Evolutionary conservation across 1,139 yeast genomes (phyloP).

Genomic region (Spencermartinsiella ligniputridi): DNA sequence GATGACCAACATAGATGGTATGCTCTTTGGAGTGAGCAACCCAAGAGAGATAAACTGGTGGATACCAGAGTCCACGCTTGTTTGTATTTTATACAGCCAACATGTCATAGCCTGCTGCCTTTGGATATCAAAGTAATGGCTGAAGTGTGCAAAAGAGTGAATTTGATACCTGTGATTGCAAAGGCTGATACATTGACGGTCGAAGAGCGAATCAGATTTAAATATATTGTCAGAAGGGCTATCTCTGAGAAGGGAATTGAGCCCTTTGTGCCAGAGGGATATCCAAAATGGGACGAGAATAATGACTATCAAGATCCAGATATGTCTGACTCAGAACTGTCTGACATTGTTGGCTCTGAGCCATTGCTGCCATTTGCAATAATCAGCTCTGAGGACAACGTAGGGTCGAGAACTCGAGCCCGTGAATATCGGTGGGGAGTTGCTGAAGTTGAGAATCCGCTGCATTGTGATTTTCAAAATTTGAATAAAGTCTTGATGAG

Average conservation of each 20-base stretch:
- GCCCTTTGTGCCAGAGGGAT: slow-evolving; percentile 46
- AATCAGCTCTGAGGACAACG: slow-evolving; percentile 44
- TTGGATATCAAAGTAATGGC: slow-evolving; percentile 68
- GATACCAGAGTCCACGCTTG: slow-evolving; percentile 76
- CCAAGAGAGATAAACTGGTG: slow-evolving; percentile 43
- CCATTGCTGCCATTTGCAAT: slow-evolving; percentile 54
- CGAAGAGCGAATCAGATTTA: slow-evolving; percentile 39
- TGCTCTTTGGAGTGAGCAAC: slow-evolving; percentile 70
- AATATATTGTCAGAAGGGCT: slow-evolving; percentile 41
- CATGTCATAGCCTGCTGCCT: slow-evolving; percentile 48
- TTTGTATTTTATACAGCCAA: slow-evolving; percentile 62
- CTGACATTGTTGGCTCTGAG: slow-evolving; percentile 15
- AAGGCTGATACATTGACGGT: slow-evolving; percentile 66
- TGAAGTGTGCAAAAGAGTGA: slow-evolving; percentile 58
- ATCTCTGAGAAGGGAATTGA: slow-evolving; percentile 48
- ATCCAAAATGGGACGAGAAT: neutral
- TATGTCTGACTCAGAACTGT: neutral
- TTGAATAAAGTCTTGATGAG: slow-evolving; percentile 61
- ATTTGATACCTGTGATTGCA: slow-evolving; percentile 70
- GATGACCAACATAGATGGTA: slow-evolving; percentile 57
- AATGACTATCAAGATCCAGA: neutral
- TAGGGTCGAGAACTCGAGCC: slow-evolving; percentile 46
- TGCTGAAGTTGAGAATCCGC: slow-evolving; percentile 62
- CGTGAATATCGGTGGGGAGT: slow-evolving; percentile 70
- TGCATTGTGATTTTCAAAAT: slow-evolving; percentile 59